Evolutionary conservation across 768 basidiomycete species (phyloP).

Genomic region (Kwoniella bestiolae): DNA sequence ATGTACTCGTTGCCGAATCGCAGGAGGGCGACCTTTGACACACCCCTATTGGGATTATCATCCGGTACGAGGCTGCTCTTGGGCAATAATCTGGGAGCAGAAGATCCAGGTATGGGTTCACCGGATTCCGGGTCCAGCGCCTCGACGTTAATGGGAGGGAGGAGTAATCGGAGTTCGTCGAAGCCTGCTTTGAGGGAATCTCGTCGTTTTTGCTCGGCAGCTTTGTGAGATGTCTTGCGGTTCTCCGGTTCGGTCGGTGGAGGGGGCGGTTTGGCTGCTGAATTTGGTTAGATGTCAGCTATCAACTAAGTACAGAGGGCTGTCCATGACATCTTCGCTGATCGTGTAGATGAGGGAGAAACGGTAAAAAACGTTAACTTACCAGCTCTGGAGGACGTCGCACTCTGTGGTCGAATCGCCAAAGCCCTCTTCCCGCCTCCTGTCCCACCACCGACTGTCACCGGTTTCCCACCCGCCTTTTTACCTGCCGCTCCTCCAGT

Average conservation of each 20-base stretch:
- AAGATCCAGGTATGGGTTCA: slow-evolving; percentile 81
- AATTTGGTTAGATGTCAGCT: too few species aligned
- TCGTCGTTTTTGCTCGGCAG: slow-evolving; percentile 94
- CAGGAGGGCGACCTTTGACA: slow-evolving; percentile 89
- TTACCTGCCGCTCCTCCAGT: slow-evolving; percentile 6
- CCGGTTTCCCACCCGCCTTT: slow-evolving; percentile 9
- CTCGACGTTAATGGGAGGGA: slow-evolving; percentile 78
- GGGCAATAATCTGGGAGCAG: slow-evolving; percentile 89
- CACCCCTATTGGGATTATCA: slow-evolving; percentile 92
- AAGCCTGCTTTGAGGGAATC: slow-evolving; percentile 94
- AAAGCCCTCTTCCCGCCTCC: slow-evolving; percentile 40
- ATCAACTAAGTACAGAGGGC: too few species aligned
- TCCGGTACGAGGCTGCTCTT: slow-evolving; percentile 65
- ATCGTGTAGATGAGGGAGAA: too few species aligned
- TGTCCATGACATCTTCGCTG: too few species aligned
- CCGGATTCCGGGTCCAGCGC: slow-evolving; percentile 72
- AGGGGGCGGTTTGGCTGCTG: slow-evolving; percentile 58
- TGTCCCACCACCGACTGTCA: slow-evolving; percentile 3
- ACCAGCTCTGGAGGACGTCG: slow-evolving; percentile 40
- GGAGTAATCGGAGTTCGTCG: slow-evolving; percentile 63
- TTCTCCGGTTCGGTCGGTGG: slow-evolving; percentile 44
- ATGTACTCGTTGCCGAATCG: slow-evolving; percentile 91
- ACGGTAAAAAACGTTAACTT: too few species aligned
- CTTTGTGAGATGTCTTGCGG: slow-evolving; percentile 69
- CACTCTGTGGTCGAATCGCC: slow-evolving; percentile 36